Conservation (phyloP, 257 asterid species). For the Plectranthus barbatus region DNA sequence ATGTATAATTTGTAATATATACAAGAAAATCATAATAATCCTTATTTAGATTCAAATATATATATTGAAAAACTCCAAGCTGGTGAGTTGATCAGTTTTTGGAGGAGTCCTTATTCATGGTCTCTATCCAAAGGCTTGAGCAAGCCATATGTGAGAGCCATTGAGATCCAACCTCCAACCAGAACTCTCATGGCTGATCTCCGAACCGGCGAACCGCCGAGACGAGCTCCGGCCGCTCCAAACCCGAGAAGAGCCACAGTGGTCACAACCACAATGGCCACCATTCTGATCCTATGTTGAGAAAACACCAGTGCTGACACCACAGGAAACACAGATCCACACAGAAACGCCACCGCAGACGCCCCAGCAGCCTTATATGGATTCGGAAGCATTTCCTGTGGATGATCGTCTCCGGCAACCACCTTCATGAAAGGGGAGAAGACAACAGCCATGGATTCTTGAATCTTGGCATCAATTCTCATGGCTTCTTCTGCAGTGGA, state of each 20-base stretch:
- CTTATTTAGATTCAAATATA: too few species aligned
- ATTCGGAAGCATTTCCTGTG: slow-evolving; percentile 24
- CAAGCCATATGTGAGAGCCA: slow-evolving; percentile 53
- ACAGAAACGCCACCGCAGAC: slow-evolving; percentile 43
- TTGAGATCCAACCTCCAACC: slow-evolving; percentile 61
- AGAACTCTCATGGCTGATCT: slow-evolving; percentile 41
- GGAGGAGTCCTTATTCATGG: too few species aligned
- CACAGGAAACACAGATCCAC: slow-evolving; percentile 47
- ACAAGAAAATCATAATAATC: too few species aligned
- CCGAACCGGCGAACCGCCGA: slow-evolving; percentile 44
- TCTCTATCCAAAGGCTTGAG: slow-evolving; percentile 42
- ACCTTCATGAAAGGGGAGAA: slow-evolving; percentile 29
- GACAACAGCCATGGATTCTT: neutral
- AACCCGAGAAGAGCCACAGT: slow-evolving; percentile 29
- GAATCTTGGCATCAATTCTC: neutral
- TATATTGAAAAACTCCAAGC: too few species aligned
- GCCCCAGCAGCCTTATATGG: slow-evolving; percentile 48
- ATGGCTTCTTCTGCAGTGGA: neutral
- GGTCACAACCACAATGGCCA: slow-evolving; percentile 27
- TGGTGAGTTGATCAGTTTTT: too few species aligned
- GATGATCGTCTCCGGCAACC: slow-evolving; percentile 5
- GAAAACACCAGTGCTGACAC: slow-evolving; percentile 26
- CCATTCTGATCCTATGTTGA: slow-evolving; percentile 12
- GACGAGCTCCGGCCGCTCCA: slow-evolving; percentile 45
- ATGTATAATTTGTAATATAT: too few species aligned